Conservation (phyloP, 108 stramenopile genomes). For the Skeletonema marinoi region DNA sequence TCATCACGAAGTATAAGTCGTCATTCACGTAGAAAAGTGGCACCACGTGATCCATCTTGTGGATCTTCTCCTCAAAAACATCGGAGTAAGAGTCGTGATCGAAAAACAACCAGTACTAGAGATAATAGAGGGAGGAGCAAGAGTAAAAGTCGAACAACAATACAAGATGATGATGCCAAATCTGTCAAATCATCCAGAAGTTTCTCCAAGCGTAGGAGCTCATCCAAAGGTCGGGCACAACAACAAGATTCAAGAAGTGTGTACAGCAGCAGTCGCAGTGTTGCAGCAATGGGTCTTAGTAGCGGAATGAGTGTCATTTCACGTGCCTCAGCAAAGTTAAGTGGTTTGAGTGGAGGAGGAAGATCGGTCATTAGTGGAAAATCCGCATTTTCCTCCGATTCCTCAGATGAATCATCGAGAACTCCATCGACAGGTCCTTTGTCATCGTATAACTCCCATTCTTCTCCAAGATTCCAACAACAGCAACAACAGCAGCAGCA, state of each 20-base stretch:
- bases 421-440: background rate
- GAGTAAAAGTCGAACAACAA: background rate
- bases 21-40: background rate
- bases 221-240: background rate
- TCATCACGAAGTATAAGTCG: slow-evolving; percentile 1
- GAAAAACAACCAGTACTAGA: background rate
- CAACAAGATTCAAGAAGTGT: background rate
- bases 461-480: background rate
- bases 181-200: background rate
- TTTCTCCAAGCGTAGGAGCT: background rate
- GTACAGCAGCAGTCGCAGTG: background rate
- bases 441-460: background rate
- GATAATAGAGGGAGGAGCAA: background rate
- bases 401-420: background rate
- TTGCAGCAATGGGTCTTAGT: background rate
- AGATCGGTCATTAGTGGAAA: background rate
- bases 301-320: background rate
- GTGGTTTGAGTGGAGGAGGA: background rate
- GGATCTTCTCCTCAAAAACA: background rate
- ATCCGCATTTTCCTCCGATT: background rate
- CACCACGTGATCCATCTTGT: background rate
- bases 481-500: background rate
- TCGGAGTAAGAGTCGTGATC: slow-evolving; percentile 1
- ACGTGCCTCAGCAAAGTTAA: background rate
- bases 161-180: background rate